Percentiles rank a stretch among this genome's conserved stretches.
Evolutionary conservation across 2,329 filamentous ascomycete genomes (phyloP).

Genomic region (Fusarium zealandicum): DNA sequence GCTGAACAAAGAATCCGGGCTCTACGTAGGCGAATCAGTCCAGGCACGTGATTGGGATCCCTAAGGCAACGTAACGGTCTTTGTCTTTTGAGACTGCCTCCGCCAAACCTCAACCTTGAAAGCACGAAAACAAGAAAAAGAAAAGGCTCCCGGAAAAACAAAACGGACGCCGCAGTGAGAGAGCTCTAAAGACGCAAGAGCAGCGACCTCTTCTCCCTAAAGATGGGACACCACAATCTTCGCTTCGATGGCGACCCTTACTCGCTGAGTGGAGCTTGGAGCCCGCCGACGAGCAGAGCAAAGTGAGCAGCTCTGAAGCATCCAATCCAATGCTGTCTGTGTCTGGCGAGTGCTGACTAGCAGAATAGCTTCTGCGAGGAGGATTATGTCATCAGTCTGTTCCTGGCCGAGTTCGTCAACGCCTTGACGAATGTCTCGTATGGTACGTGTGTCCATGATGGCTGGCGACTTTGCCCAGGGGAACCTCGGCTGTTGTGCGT

Average conservation of each 20-base stretch:
- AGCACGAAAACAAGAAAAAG: no score
- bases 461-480: no score
- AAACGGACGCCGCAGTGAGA: no score
- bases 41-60: constrained; percentile 25
- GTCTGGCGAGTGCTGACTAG: constrained; percentile 17
- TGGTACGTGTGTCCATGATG: constrained; percentile 45
- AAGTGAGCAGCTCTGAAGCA: constrained; percentile 43
- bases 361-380: constrained; percentile 51
- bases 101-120: not conserved
- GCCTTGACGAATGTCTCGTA: constrained; percentile 52
- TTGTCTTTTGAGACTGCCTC: not conserved
- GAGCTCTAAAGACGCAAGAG: no score
- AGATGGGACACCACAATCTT: constrained; percentile 46
- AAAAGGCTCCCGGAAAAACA: no score
- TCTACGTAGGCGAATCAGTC: not conserved
- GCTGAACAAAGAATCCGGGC: not conserved
- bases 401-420: constrained; percentile 55
- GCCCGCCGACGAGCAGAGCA: constrained; percentile 50
- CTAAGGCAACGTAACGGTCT: constrained; percentile 14
- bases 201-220: not conserved
- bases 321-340: not conserved
- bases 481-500: not conserved
- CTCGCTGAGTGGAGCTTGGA: constrained; percentile 47
- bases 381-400: constrained; percentile 56
- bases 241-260: constrained; percentile 47